Conservation (phyloP, 768 basidiomycete genomes). For the Stropharia rugosoannulata region DNA sequence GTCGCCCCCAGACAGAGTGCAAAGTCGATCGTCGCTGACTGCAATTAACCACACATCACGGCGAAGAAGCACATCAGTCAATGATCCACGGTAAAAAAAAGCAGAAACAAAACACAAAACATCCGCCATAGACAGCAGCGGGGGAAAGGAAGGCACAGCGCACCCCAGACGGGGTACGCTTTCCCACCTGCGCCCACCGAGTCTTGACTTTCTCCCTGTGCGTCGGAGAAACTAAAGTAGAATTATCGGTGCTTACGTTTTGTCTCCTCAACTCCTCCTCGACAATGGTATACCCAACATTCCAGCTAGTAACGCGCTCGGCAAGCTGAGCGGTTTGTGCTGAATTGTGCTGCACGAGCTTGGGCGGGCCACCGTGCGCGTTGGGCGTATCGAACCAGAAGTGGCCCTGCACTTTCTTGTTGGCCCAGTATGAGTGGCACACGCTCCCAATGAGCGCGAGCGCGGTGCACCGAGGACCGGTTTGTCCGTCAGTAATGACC, state of each 20-base stretch:
- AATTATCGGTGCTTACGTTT: slow-evolving; percentile 64
- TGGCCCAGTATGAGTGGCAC: slow-evolving; percentile 78
- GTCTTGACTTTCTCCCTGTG: neutral
- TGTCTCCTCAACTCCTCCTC: slow-evolving; percentile 96
- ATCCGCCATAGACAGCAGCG: no score
- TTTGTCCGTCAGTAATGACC: slow-evolving; percentile 92
- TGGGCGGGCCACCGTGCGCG: slow-evolving; percentile 41
- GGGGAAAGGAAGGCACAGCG: no score
- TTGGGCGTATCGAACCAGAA: slow-evolving; percentile 76
- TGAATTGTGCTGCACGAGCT: slow-evolving; percentile 69
- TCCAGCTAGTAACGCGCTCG: slow-evolving; percentile 88
- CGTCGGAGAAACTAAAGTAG: slow-evolving; percentile 1
- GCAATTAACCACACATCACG: neutral
- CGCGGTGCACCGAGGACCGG: slow-evolving; percentile 88
- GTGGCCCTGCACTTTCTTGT: slow-evolving; percentile 64
- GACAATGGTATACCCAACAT: slow-evolving; percentile 78
- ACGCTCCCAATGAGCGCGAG: slow-evolving; percentile 86
- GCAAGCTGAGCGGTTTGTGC: slow-evolving; percentile 82
- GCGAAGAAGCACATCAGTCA: slow-evolving; percentile 11
- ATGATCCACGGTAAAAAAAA: no score
- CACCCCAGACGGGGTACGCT: no score
- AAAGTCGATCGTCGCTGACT: slow-evolving; percentile 99
- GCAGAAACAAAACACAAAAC: no score
- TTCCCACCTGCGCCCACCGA: no score
- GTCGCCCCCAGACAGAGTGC: slow-evolving; percentile 93